phyloP scores from a whole-genome alignment of 805 yeast genomes.

The Teunomyces gatunensis region DNA sequence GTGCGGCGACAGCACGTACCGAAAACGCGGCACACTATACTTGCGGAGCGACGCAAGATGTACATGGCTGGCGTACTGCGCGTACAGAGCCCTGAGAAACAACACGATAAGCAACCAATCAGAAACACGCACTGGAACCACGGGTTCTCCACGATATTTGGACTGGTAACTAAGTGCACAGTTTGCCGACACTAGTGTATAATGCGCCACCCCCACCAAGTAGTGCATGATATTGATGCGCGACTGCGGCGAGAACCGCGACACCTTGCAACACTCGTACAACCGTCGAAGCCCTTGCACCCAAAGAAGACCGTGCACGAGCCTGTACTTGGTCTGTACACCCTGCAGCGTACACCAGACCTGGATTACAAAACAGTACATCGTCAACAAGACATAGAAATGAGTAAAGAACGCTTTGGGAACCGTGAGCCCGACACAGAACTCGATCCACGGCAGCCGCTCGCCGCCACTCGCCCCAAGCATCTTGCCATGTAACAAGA shows the following conservation, averaged over 20 bases:
- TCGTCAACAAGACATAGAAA: slow-evolving; percentile 51
- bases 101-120: slow-evolving; percentile 24
- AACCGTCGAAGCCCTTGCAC: slow-evolving; percentile 56
- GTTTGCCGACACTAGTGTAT: slow-evolving; percentile 35
- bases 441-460: slow-evolving; percentile 1
- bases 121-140: background rate
- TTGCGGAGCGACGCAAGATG: slow-evolving; percentile 50
- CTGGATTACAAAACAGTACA: slow-evolving; percentile 14
- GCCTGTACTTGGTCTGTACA: slow-evolving; percentile 15
- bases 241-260: slow-evolving; percentile 45
- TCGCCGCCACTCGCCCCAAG: background rate
- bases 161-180: slow-evolving; percentile 6
- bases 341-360: slow-evolving; percentile 16
- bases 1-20: slow-evolving; percentile 59
- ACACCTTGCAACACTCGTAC: slow-evolving; percentile 51
- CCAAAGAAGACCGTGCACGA: slow-evolving; percentile 22
- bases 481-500: slow-evolving; percentile 24
- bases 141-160: background rate
- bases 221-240: slow-evolving; percentile 68
- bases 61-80: slow-evolving; percentile 52
- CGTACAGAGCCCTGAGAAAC: slow-evolving; percentile 48
- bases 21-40: slow-evolving; percentile 52
- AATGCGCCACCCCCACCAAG: slow-evolving; percentile 60
- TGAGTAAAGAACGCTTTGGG: slow-evolving; percentile 65
- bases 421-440: slow-evolving; percentile 36